Evolutionary conservation across 139 green algal genomes (phyloP).

Genomic region (Yamagishiella unicocca): DNA sequence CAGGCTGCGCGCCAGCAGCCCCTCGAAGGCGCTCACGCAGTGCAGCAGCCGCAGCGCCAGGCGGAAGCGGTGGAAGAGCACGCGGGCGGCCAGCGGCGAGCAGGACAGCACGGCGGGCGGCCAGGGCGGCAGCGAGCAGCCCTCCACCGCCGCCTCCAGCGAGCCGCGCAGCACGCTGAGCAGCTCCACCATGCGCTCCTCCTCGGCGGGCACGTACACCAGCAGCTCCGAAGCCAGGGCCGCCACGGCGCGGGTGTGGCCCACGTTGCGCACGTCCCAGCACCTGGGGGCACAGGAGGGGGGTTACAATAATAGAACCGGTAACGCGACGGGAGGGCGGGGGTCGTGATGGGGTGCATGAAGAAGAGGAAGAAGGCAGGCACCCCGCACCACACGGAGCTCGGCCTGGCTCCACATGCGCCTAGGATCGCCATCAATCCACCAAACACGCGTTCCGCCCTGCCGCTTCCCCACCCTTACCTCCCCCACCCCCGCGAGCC

Average conservation of each 20-base stretch:
- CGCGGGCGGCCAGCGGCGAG: slow-evolving; percentile 53
- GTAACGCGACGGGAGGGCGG: too few species aligned
- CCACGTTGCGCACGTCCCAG: slow-evolving; percentile 78
- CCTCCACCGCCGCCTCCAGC: slow-evolving; percentile 61
- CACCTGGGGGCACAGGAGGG: slow-evolving; percentile 41
- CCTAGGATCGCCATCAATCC: too few species aligned
- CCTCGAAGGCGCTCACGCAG: slow-evolving; percentile 65
- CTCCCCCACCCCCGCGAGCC: too few species aligned
- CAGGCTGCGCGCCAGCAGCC: slow-evolving; percentile 61
- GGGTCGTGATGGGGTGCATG: not conserved
- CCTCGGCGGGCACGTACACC: slow-evolving; percentile 80
- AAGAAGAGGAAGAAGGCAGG: not conserved
- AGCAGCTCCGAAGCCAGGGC: slow-evolving; percentile 75
- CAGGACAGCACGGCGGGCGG: slow-evolving; percentile 63
- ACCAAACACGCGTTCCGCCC: too few species aligned
- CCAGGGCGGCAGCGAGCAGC: slow-evolving; percentile 67
- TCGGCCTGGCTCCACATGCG: too few species aligned
- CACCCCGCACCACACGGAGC: too few species aligned
- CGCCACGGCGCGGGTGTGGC: slow-evolving; percentile 65
- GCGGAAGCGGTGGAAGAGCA: slow-evolving; percentile 73
- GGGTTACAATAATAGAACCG: too few species aligned
- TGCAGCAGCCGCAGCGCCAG: slow-evolving; percentile 69
- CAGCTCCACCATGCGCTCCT: slow-evolving; percentile 64
- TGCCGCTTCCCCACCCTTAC: too few species aligned
- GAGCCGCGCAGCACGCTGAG: slow-evolving; percentile 43